Base-by-base conservation (phyloP, 2,329 filamentous ascomycete species). In the Pseudodiploospora longispora region DNA sequence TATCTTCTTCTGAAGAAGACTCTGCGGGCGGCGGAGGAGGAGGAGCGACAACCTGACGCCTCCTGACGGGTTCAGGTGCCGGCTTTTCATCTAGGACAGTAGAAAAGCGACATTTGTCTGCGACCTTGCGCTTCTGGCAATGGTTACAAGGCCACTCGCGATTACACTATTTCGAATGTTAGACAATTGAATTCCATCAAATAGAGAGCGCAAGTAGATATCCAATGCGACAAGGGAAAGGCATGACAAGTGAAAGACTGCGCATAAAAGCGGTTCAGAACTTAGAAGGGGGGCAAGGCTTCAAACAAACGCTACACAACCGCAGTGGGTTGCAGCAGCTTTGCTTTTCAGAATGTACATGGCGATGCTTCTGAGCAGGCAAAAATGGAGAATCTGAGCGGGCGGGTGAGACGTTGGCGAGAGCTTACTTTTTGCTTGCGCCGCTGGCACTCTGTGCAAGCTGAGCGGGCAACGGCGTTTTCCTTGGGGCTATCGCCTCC, bases 381-480 rank as follows among this genome's bases (percentile, higher is more conserved):
- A 19, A 19, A 19, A 19, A 19, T 19, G 19, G 19, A 19, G 19
- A 19, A 19, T 19, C 19, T 19, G 19, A 19, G 19, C 19, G 19
- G 19, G 19, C 19, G 19, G 3, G 19, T 19, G 19, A 19, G 19
- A 19, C 19, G 19, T 3, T 19, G 19, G 19, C 19, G 19, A 19
- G 19, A 19, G 19, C 30, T 46, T 54, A 63, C 64, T 56, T 62
- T 67, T 55, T 67, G 64, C 53, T 67, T 67, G 40, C 64, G 61
- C 10, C 64, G 59, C 33, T 59, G 54, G 44, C 64, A 72, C 53
- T 72, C 69, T 4, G 67, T 66, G 49, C 69, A 72, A 38, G 69
- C 68, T 12, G 60, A 50, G 36, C 61, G 59, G 38, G 44, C 36
- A 27, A 38, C 7, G 7, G 38, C 38, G n/a, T 37, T 47, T 8